Conservation (phyloP, 2,329 filamentous ascomycete species). For the Trichoderma afroharzianum region DNA sequence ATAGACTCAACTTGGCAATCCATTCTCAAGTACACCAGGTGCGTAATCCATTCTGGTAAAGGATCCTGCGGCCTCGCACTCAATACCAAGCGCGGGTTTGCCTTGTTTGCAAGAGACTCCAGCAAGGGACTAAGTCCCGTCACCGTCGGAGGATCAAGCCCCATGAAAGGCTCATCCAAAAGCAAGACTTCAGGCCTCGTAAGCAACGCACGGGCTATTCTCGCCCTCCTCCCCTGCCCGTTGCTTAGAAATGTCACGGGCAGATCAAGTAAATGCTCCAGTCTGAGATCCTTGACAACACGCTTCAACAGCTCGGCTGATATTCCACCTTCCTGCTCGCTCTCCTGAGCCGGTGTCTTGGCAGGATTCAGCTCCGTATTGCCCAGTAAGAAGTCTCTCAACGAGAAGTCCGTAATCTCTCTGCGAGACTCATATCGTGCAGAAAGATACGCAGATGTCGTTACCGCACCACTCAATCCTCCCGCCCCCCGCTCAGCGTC, state of each 20-base stretch:
- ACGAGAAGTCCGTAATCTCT: slow-evolving; percentile 83
- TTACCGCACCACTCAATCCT: slow-evolving; percentile 48
- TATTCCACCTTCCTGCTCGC: slow-evolving; percentile 45
- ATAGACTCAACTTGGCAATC: slow-evolving; percentile 62
- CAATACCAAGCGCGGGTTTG: slow-evolving; percentile 69
- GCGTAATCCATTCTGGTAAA: slow-evolving; percentile 86
- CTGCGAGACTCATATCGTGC: slow-evolving; percentile 85
- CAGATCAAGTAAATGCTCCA: slow-evolving; percentile 68
- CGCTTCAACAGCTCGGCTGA: slow-evolving; percentile 52
- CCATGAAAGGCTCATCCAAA: slow-evolving; percentile 94
- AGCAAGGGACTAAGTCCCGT: slow-evolving; percentile 68
- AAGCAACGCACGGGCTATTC: slow-evolving; percentile 83
- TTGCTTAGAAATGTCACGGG: slow-evolving; percentile 90
- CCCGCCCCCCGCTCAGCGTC: slow-evolving; percentile 61
- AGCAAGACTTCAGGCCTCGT: slow-evolving; percentile 75
- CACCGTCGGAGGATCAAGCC: slow-evolving; percentile 81
- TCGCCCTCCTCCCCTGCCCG: slow-evolving; percentile 81
- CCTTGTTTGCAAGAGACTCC: slow-evolving; percentile 60
- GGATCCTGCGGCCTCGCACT: slow-evolving; percentile 80
- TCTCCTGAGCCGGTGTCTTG: slow-evolving; percentile 35
- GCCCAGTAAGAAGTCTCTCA: slow-evolving; percentile 75
- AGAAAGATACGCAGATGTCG: slow-evolving; percentile 76
- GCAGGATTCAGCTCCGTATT: slow-evolving; percentile 79
- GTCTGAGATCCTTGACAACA: slow-evolving; percentile 65
- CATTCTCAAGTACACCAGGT: slow-evolving; percentile 69